phyloP scores from a whole-genome alignment of 768 basidiomycete species.

The Lentinus brumalis region DNA sequence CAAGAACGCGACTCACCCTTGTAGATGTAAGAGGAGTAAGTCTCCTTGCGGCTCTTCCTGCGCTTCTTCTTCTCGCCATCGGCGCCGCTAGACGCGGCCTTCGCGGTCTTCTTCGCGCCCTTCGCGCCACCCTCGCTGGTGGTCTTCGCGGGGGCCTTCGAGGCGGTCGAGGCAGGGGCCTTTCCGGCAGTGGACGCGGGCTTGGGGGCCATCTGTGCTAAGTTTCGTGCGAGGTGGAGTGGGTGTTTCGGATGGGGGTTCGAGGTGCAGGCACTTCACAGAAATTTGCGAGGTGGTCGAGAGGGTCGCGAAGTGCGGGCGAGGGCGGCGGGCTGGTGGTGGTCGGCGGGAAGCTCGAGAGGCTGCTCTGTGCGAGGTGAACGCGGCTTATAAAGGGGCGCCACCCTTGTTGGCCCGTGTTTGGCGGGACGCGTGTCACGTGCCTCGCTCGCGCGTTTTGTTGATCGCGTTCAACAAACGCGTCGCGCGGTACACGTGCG shows the following conservation, averaged over 20 bases:
- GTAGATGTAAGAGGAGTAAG: constrained; percentile 94
- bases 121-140: constrained; percentile 47
- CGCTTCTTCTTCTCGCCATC: constrained; percentile 79
- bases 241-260: constrained; percentile 48
- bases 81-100: constrained; percentile 43
- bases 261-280: neutral
- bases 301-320: neutral
- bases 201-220: constrained; percentile 60
- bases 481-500: constrained; percentile 3
- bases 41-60: constrained; percentile 88
- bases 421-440: constrained; percentile 28
- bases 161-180: constrained; percentile 65
- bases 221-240: constrained; percentile 53
- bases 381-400: constrained; percentile 31
- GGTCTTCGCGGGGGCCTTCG: constrained; percentile 64
- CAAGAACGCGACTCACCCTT: constrained; percentile 56
- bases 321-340: constrained; percentile 12
- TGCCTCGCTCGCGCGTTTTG: constrained; percentile 22
- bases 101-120: constrained; percentile 61
- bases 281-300: neutral
- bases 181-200: constrained; percentile 86
- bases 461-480: constrained; percentile 30
- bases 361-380: constrained; percentile 1
- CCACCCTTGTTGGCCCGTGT: constrained; percentile 21
- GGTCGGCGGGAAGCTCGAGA: constrained; percentile 10